Evolutionary conservation across 2,329 filamentous ascomycete genomes (phyloP).

Genomic region (Metarhizium anisopliae): DNA sequence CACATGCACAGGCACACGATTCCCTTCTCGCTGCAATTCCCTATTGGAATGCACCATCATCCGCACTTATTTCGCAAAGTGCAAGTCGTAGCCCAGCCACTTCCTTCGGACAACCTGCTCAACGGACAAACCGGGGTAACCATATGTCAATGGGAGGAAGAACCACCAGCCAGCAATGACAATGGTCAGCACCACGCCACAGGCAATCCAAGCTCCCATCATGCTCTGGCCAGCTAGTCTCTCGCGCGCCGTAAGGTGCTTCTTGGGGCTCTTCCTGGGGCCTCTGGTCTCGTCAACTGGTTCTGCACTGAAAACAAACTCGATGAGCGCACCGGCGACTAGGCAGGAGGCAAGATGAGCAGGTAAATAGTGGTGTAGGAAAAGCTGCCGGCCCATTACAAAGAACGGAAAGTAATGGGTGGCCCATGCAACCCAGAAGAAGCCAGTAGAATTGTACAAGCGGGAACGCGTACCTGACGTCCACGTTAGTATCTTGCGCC

Average conservation of each 20-base stretch:
- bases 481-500: slow-evolving; percentile 19
- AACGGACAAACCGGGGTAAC: slow-evolving; percentile 77
- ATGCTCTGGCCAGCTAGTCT: slow-evolving; percentile 73
- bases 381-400: slow-evolving; percentile 95
- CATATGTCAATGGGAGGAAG: slow-evolving; percentile 93
- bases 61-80: slow-evolving; percentile 81
- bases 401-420: slow-evolving; percentile 97
- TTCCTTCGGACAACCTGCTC: slow-evolving; percentile 74
- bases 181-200: slow-evolving; percentile 56
- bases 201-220: slow-evolving; percentile 69
- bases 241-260: slow-evolving; percentile 70
- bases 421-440: slow-evolving; percentile 98
- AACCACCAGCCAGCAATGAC: slow-evolving; percentile 77
- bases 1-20: not conserved
- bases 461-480: slow-evolving; percentile 72
- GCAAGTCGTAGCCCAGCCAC: slow-evolving; percentile 94
- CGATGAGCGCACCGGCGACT: slow-evolving; percentile 82
- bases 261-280: slow-evolving; percentile 31
- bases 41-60: not conserved
- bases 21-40: not conserved
- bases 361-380: slow-evolving; percentile 95
- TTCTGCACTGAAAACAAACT: slow-evolving; percentile 93
- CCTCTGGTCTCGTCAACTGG: slow-evolving; percentile 43
- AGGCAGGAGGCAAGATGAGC: slow-evolving; percentile 86
- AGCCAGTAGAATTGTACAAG: slow-evolving; percentile 96